Evolutionary conservation across 805 yeast species (phyloP).

Genomic region (Ogataea angusta): DNA sequence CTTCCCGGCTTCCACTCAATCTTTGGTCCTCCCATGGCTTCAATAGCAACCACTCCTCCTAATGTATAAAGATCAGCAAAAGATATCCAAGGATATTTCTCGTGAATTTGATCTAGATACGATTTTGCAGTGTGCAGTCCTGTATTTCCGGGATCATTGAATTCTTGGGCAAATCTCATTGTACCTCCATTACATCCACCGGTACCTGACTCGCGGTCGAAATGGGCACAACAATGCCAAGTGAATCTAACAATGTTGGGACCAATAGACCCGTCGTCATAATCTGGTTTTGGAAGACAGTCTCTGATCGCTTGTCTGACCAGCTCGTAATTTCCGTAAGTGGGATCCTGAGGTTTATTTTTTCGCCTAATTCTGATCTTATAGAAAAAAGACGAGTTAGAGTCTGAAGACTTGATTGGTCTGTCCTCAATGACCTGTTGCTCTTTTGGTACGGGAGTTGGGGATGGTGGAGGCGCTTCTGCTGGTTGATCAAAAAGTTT

Average conservation of each 20-base stretch:
- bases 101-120: slow-evolving; percentile 53
- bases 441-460: slow-evolving; percentile 1
- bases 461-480: slow-evolving; percentile 1
- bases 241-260: slow-evolving; percentile 78
- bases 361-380: slow-evolving; percentile 29
- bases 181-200: slow-evolving; percentile 78
- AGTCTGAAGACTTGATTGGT: slow-evolving; percentile 12
- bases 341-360: slow-evolving; percentile 21
- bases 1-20: slow-evolving; percentile 84
- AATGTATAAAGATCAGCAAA: slow-evolving; percentile 79
- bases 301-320: slow-evolving; percentile 37
- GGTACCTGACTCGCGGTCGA: slow-evolving; percentile 46
- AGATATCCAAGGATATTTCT: slow-evolving; percentile 64
- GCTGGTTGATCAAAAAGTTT: slow-evolving; percentile 16
- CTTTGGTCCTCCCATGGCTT: slow-evolving; percentile 75
- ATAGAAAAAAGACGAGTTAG: slow-evolving; percentile 19
- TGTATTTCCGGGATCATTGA: slow-evolving; percentile 57
- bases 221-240: slow-evolving; percentile 89
- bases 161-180: slow-evolving; percentile 51
- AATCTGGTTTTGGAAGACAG: slow-evolving; percentile 36
- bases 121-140: slow-evolving; percentile 61
- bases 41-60: slow-evolving; percentile 76
- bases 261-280: slow-evolving; percentile 69
- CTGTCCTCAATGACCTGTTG: slow-evolving; percentile 4
- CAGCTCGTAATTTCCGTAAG: slow-evolving; percentile 30